Base-by-base conservation (phyloP, 2,329 filamentous ascomycete genomes). In the Thelonectria blattea region DNA sequence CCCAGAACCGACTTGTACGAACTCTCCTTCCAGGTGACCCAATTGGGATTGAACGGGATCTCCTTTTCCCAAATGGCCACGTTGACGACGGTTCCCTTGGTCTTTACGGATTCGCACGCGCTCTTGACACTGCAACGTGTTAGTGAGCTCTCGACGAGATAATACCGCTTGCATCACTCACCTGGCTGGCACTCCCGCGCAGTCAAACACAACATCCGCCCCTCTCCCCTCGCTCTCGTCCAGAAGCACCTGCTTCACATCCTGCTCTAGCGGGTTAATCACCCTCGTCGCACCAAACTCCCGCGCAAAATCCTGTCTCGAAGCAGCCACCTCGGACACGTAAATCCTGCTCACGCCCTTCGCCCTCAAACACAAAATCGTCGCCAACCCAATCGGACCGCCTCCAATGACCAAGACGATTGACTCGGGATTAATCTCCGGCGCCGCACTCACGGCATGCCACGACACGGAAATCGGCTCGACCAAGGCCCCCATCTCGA, bases 1-100 rank as follows among this genome's bases (percentile, higher is more conserved):
- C 69, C 69, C 7, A 71, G 47, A 1, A 71, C 68, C 1, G 69
- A 71, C 14, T 71, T 71, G 8, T 62, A 71, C 0, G 67, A 52
- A 7, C 67, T 69, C 54, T 71, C 69, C 12, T 69, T 71, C 53
- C 62, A 69, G 0, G 69, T 71, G 2, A 71, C 20, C 69, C 69
- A 71, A 75, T 64, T 61, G 1, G 68, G 67, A 27, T 71, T 72
- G 43, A 71, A 71, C 0, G 67, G 69, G 0, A 71, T 66, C 22
- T 71, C 67, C 45, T 70, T 84, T 67, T 87, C 85, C 85, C 85
- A 89, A 3, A 89, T 84, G 0, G 87, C 85, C n/a, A 89, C 80
- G 61, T 89, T 89, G 2, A 89, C 80, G 0, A 90, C 78, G 0
- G 83, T 84, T 0, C 86, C 87, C 37, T 82, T 77, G 0, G 80